Base-by-base conservation (phyloP, 768 basidiomycete species). In the Lactarius sp. region DNA sequence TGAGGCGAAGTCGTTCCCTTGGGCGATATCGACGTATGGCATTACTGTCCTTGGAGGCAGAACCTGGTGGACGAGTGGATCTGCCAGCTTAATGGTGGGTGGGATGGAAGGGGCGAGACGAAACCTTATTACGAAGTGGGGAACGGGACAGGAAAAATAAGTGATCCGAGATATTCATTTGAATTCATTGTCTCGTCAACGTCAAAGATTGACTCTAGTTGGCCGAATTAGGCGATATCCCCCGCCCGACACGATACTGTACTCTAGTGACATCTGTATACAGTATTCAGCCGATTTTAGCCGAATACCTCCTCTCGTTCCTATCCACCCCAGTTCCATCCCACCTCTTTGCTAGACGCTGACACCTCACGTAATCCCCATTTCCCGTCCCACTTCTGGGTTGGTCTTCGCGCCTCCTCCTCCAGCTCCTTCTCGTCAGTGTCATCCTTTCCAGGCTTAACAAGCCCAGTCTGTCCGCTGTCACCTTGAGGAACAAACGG, bases 21-120 rank as follows among this genome's bases (percentile, higher is more conserved):
- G 62, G 16, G 63, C 53, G 20, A 69, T 60, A 10, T 69, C 69
- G 49, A 69, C 64, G 60, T 69, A 69, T 47, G 69, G 69, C 68
- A 69, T 69, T 13, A 47, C 49, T 18, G 52, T 27, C 61, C 53
- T 37, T 37, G 6, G 47, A 10, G 6, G 18, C 9, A 22, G 34
- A 50, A 37, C n/a, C 2, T 27, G n/a, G 56, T 14, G 27, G 6
- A 49, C 2, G 47, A 44, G 53, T 31, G n/a, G 22, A 4, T 20
- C 44, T 31, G 37, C 54, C 59, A 51, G 54, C 34, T 55, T 39
- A 1, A n/a, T 55, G 53, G 36, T 27, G 53, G 53, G 36, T 27
- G 53, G 64, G 54, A 31, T 7, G 55, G 37, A 36, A 60, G 49
- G 18, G 22, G 34, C 39, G 47, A 22, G 22, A 56, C 6, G 13